Percentiles rank a stretch among this genome's conserved stretches.
phyloP scores from a whole-genome alignment of 2,329 filamentous ascomycete genomes.

The Purpureocillium lavendulum region DNA sequence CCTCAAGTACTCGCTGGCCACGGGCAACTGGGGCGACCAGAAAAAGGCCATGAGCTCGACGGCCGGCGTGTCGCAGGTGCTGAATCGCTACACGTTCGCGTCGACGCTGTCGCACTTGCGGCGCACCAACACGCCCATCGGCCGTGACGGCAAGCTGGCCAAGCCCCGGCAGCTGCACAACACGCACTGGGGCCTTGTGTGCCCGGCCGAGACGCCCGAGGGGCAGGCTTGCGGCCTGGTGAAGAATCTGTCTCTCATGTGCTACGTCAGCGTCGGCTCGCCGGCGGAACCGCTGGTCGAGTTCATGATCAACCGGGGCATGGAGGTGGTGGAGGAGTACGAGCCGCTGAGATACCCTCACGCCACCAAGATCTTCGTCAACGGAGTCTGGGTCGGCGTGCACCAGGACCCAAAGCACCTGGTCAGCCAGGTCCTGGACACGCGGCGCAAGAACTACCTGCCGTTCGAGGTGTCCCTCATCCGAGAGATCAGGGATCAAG shows the following conservation, averaged over 20 bases:
- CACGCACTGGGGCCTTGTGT: slow-evolving; percentile 96
- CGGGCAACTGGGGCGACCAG: slow-evolving; percentile 98
- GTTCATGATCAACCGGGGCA: slow-evolving; percentile 91
- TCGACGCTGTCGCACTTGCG: slow-evolving; percentile 95
- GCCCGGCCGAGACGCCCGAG: slow-evolving; percentile 94
- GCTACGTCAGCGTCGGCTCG: slow-evolving; percentile 92
- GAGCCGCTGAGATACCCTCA: slow-evolving; percentile 77
- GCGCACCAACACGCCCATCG: slow-evolving; percentile 94
- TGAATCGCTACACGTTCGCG: slow-evolving; percentile 95
- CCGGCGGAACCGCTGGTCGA: slow-evolving; percentile 84
- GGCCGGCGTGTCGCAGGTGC: slow-evolving; percentile 93
- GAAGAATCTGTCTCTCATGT: slow-evolving; percentile 97
- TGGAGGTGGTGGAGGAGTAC: slow-evolving; percentile 96
- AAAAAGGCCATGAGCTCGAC: slow-evolving; percentile 96
- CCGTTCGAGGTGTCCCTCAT: slow-evolving; percentile 91
- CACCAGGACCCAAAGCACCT: slow-evolving; percentile 83
- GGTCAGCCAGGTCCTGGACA: slow-evolving; percentile 66
- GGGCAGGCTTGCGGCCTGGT: slow-evolving; percentile 97
- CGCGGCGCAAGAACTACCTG: slow-evolving; percentile 74
- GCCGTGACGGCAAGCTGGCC: slow-evolving; percentile 94
- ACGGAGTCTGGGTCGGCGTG: slow-evolving; percentile 96
- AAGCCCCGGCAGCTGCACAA: slow-evolving; percentile 98
- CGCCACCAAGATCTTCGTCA: slow-evolving; percentile 96
- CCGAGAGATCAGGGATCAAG: slow-evolving; percentile 90
- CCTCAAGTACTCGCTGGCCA: slow-evolving; percentile 92